Percentiles rank a stretch among this genome's conserved stretches.
Conservation (phyloP, 768 basidiomycete species). For the Mycena latifolia region DNA sequence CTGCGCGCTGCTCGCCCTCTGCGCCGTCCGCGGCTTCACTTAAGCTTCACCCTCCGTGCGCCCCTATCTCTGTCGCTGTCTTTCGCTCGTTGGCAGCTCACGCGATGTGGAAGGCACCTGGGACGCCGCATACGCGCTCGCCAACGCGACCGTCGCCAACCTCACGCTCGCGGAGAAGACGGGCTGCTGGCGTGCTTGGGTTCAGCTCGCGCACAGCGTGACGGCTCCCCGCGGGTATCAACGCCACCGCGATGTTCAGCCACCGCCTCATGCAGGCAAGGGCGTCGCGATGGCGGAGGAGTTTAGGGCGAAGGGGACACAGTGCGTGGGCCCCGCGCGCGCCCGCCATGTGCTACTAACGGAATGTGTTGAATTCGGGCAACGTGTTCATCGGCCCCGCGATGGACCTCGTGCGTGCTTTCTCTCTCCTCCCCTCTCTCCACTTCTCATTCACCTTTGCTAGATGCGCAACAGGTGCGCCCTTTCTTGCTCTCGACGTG, state of each 20-base stretch:
- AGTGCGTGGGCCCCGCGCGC: constrained; percentile 40
- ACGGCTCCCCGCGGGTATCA: constrained; percentile 54
- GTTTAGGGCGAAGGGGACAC: constrained; percentile 59
- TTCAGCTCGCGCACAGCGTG: constrained; percentile 10
- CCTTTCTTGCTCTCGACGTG: no score
- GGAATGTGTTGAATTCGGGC: neutral
- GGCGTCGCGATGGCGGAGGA: constrained; percentile 61
- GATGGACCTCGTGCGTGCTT: constrained; percentile 44
- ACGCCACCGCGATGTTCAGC: constrained; percentile 42
- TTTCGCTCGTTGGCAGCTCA: no score
- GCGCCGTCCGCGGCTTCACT: constrained; percentile 15
- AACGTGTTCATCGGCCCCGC: constrained; percentile 43
- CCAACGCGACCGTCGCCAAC: constrained; percentile 29
- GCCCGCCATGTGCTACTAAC: neutral
- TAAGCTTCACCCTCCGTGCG: constrained; percentile 26
- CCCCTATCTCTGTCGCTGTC: no score
- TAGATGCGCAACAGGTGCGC: constrained; percentile 29
- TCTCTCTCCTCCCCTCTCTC: neutral
- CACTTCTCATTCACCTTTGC: no score
- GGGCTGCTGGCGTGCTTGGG: constrained; percentile 26
- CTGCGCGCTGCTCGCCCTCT: neutral
- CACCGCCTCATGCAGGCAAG: constrained; percentile 58
- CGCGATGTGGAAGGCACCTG: constrained; percentile 25
- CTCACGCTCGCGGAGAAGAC: constrained; percentile 33
- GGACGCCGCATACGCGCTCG: constrained; percentile 30